Conservation (phyloP, 1,284 basidiomycete species). For the Rhodotorula sp. region DNA sequence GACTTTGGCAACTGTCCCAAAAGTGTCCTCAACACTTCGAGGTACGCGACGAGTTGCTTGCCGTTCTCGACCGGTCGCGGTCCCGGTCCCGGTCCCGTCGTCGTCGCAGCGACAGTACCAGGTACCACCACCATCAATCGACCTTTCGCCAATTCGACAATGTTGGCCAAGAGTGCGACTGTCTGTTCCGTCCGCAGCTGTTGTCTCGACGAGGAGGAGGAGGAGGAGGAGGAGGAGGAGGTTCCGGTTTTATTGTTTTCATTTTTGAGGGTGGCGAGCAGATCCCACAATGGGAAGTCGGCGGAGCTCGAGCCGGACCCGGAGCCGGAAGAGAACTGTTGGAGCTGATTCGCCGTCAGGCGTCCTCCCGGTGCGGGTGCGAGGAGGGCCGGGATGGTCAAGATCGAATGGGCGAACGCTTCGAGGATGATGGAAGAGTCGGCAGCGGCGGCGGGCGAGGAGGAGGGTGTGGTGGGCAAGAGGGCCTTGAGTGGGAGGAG, state of each 20-base stretch:
- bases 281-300: constrained; percentile 49
- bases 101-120: neutral
- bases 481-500: constrained; percentile 50
- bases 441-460: constrained; percentile 50
- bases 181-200: neutral
- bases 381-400: constrained; percentile 49
- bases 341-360: constrained; percentile 46
- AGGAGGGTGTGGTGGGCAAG: constrained; percentile 55
- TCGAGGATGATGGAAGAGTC: constrained; percentile 14
- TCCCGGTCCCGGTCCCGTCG: too few relatives aligned
- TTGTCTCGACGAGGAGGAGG: neutral
- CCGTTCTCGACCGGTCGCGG: constrained; percentile 49
- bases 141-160: constrained; percentile 3
- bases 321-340: constrained; percentile 43
- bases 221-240: neutral
- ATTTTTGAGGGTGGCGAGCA: constrained; percentile 67
- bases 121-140: neutral
- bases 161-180: neutral
- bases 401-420: constrained; percentile 23
- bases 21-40: constrained; percentile 57
- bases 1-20: constrained; percentile 58
- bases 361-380: constrained; percentile 51
- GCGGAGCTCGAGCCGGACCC: constrained; percentile 30
- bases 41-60: constrained; percentile 57
- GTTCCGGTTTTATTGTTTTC: constrained; percentile 57